phyloP scores from a whole-genome alignment of 495 filamentous ascomycete genomes.

The Tuber magnatum region DNA sequence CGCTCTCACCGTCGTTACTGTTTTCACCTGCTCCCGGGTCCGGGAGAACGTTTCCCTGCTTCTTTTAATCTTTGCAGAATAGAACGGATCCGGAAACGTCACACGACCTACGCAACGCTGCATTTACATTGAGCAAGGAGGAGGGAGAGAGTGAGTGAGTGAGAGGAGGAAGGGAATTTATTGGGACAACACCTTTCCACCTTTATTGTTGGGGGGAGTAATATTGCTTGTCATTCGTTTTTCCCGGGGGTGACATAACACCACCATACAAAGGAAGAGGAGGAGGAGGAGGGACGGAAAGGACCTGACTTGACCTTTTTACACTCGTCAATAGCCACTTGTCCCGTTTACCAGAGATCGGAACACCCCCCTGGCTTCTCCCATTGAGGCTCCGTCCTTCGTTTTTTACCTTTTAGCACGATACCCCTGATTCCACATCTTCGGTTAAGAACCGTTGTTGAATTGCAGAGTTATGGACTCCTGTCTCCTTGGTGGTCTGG shows the following conservation, averaged over 20 bases:
- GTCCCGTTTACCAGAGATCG: neutral
- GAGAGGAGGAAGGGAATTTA: neutral
- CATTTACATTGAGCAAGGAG: neutral
- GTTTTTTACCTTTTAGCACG: neutral
- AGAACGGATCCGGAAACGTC: constrained; percentile 16
- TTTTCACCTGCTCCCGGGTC: constrained; percentile 15
- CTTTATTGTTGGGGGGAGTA: neutral
- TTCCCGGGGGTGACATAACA: neutral
- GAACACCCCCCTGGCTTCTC: neutral
- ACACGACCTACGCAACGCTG: constrained; percentile 23
- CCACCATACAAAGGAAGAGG: neutral
- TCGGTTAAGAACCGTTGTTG: neutral
- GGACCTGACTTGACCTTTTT: neutral
- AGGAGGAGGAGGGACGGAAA: neutral
- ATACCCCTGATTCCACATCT: neutral
- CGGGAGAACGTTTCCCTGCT: constrained; percentile 12
- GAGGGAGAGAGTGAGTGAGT: neutral
- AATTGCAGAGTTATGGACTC: constrained; percentile 16
- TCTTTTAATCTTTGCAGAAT: constrained; percentile 13
- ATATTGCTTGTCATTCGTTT: neutral
- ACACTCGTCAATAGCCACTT: neutral
- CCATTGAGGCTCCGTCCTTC: constrained; percentile 14
- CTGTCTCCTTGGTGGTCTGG: constrained; percentile 12
- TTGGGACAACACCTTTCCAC: neutral
- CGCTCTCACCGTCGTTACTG: neutral